Evolutionary conservation across 331 rosid genomes (phyloP).

Genomic region (Spiraea crenata): DNA sequence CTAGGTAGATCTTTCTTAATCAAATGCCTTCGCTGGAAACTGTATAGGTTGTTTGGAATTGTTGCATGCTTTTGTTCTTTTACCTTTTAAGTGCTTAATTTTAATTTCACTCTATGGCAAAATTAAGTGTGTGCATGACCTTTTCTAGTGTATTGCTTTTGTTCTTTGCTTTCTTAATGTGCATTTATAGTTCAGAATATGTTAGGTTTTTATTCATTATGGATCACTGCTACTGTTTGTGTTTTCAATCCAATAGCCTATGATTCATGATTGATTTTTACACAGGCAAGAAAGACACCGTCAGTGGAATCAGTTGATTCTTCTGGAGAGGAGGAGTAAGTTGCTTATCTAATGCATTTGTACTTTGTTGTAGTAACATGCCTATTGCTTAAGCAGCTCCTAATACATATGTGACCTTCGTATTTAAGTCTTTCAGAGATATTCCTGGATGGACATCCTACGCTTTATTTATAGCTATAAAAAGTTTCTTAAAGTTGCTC

Average conservation of each 20-base stretch:
- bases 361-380: neutral
- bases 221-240: neutral
- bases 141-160: no score
- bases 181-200: no score
- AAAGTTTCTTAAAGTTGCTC: neutral
- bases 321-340: slow-evolving; percentile 99
- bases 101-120: neutral
- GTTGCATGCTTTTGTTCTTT: neutral
- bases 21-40: neutral
- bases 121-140: neutral
- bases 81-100: neutral
- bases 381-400: neutral
- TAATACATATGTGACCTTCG: neutral
- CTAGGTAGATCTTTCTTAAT: neutral
- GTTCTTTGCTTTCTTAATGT: no score
- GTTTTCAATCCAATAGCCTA: neutral
- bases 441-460: slow-evolving; percentile 3
- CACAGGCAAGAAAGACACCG: slow-evolving; percentile 89
- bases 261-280: slow-evolving; percentile 25
- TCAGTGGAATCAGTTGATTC: slow-evolving; percentile 96
- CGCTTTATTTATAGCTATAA: neutral
- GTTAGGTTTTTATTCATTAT: no score
- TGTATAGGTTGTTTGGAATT: neutral
- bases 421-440: neutral
- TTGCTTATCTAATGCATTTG: slow-evolving; percentile 14